Conservation (phyloP, 1,139 yeast species). For the Hyphopichia khmerensis region DNA sequence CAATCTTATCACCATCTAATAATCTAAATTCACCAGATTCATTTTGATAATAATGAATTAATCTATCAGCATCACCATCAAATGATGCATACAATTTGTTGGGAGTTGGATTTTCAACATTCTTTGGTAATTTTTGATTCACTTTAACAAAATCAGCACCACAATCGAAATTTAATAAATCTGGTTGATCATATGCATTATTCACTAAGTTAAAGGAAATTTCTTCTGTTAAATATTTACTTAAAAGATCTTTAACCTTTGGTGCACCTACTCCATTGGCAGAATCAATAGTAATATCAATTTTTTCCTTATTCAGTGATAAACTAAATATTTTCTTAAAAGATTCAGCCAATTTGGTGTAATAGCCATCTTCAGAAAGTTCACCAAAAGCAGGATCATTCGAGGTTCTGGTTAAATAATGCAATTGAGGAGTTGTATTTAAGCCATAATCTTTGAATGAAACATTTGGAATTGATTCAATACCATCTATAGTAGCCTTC, state of each 20-base stretch:
- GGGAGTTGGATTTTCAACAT: conserved; percentile 40
- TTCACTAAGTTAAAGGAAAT: conserved; percentile 56
- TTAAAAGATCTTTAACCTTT: conserved; percentile 53
- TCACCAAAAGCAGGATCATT: conserved; percentile 67
- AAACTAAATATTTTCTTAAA: conserved; percentile 31
- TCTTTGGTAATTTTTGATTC: conserved; percentile 72
- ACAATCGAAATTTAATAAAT: conserved; percentile 68
- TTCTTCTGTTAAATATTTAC: conserved; percentile 38
- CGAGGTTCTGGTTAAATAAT: conserved; percentile 73
- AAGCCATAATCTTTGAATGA: conserved; percentile 59
- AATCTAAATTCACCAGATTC: conserved; percentile 53
- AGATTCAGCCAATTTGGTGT: conserved; percentile 52
- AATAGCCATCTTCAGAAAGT: conserved; percentile 70
- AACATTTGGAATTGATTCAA: conserved; percentile 48
- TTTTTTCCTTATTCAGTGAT: conserved; percentile 22
- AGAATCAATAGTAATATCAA: conserved; percentile 68
- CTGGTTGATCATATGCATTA: conserved; percentile 54
- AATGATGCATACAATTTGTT: conserved; percentile 71
- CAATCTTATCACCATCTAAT: conserved; percentile 92
- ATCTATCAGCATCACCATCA: conserved; percentile 97
- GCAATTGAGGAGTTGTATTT: conserved; percentile 93
- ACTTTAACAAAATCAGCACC: conserved; percentile 98
- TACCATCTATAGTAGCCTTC: conserved; percentile 65
- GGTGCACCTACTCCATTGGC: conserved; percentile 98
- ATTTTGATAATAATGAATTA: conserved; percentile 75